Evolutionary conservation across 495 filamentous ascomycete species (phyloP).

Genomic region (Peziza echinospora): DNA sequence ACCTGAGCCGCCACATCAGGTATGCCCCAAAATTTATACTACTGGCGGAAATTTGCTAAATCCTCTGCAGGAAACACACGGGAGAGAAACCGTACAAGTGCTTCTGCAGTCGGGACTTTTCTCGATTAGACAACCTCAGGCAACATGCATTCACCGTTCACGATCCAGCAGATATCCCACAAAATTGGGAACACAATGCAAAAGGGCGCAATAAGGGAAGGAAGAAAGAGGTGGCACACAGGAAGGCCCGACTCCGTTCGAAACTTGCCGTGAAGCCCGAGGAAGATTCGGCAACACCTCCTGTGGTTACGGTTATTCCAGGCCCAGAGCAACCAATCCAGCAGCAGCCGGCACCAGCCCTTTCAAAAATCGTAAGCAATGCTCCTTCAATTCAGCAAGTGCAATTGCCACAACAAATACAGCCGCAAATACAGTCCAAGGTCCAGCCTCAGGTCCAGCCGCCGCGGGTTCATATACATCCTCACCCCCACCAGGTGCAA

Average conservation of each 20-base stretch:
- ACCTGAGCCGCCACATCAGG: constrained; percentile 85
- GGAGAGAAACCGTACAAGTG: constrained; percentile 95
- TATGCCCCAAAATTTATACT: constrained; percentile 21
- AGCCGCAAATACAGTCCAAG: too few relatives aligned
- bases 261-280: constrained; percentile 7
- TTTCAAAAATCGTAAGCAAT: too few relatives aligned
- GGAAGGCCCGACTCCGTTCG: constrained; percentile 75
- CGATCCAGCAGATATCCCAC: constrained; percentile 89
- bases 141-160: constrained; percentile 97
- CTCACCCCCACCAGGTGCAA: too few relatives aligned
- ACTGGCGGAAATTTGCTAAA: constrained; percentile 2
- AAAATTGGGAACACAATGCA: constrained; percentile 35
- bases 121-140: constrained; percentile 84
- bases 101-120: constrained; percentile 86
- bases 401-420: too few relatives aligned
- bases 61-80: constrained; percentile 60
- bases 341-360: too few relatives aligned
- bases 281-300: constrained; percentile 10
- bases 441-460: too few relatives aligned
- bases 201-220: constrained; percentile 20
- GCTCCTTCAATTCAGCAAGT: too few relatives aligned
- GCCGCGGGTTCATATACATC: too few relatives aligned
- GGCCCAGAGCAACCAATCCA: constrained; percentile 10
- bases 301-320: constrained; percentile 15
- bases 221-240: constrained; percentile 86